A percentile compares a stretch with the other conserved stretches of the same genome.
These are phyloP conservation scores for Ophiostoma ips DNA, from an alignment of 2,329 filamentous ascomycete species.

Conservation along the genomic window DNA sequence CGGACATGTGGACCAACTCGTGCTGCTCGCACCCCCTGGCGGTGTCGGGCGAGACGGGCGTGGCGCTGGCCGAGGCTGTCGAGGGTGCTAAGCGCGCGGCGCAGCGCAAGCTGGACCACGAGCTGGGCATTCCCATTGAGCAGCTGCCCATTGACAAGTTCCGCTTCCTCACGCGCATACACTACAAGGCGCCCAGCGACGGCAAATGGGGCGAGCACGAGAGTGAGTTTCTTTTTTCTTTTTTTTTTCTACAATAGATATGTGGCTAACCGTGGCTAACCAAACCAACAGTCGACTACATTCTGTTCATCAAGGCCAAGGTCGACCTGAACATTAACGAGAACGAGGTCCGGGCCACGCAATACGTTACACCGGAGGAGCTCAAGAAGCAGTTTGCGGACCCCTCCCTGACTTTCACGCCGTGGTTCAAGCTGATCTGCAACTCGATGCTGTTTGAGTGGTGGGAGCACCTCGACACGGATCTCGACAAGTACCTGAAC, in stretches of 20 bases:
- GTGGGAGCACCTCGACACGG: constrained; percentile 76
- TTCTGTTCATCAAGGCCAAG: constrained; percentile 91
- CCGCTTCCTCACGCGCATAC: constrained; percentile 87
- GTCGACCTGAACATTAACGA: constrained; percentile 69
- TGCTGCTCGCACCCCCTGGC: constrained; percentile 96
- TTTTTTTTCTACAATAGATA: not conserved
- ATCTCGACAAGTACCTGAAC: constrained; percentile 71
- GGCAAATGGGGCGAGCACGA: constrained; percentile 99
- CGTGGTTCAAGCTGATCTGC: constrained; percentile 99
- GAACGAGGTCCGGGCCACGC: constrained; percentile 78
- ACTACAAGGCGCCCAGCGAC: constrained; percentile 94
- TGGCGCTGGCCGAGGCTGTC: constrained; percentile 64
- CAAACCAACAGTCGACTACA: constrained; percentile 73
- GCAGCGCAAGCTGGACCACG: constrained; percentile 84
- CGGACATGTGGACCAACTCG: constrained; percentile 99
- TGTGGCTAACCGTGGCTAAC: not conserved
- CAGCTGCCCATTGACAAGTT: constrained; percentile 89
- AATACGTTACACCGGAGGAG: constrained; percentile 71
- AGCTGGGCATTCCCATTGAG: constrained; percentile 77
- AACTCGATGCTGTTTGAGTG: constrained; percentile 95
- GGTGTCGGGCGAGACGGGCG: constrained; percentile 81
- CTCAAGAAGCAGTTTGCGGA: constrained; percentile 78
- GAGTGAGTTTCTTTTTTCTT: constrained; percentile 44
- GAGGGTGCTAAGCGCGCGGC: constrained; percentile 83
- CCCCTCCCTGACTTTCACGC: constrained; percentile 71